phyloP scores from a whole-genome alignment of 106 monocot species.

The Hemerocallis citrina region DNA sequence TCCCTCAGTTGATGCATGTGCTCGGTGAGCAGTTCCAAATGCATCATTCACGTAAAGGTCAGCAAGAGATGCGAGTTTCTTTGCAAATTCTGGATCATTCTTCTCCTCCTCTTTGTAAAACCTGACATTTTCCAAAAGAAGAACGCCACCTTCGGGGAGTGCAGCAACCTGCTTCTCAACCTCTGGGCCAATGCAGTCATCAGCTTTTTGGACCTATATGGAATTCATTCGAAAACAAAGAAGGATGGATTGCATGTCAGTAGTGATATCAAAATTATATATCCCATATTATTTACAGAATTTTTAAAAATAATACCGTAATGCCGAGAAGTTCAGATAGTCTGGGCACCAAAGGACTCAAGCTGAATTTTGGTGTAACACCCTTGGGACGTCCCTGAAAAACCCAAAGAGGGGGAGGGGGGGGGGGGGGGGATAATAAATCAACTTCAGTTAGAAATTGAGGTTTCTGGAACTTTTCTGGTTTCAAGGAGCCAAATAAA shows the following conservation, averaged over 20 bases:
- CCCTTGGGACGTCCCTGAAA: slow-evolving; percentile 24
- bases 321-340: slow-evolving; percentile 71
- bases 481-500: not conserved
- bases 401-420: not conserved
- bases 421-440: no score
- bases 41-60: slow-evolving; percentile 65
- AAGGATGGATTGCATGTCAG: not conserved
- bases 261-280: not conserved
- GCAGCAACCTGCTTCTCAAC: slow-evolving; percentile 47
- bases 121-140: slow-evolving; percentile 55
- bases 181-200: slow-evolving; percentile 46
- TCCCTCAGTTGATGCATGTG: slow-evolving; percentile 53
- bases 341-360: slow-evolving; percentile 80
- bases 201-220: slow-evolving; percentile 25
- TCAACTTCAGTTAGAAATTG: no score
- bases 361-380: slow-evolving; percentile 80
- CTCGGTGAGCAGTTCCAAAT: slow-evolving; percentile 39
- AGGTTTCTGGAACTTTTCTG: not conserved
- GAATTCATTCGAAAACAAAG: not conserved
- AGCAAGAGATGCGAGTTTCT: slow-evolving; percentile 55
- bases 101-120: slow-evolving; percentile 64
- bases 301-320: slow-evolving; percentile 31
- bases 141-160: slow-evolving; percentile 43
- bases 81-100: slow-evolving; percentile 56
- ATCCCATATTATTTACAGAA: not conserved